Base-by-base conservation (phyloP, 2,329 filamentous ascomycete species). In the Colletotrichum plurivorum region DNA sequence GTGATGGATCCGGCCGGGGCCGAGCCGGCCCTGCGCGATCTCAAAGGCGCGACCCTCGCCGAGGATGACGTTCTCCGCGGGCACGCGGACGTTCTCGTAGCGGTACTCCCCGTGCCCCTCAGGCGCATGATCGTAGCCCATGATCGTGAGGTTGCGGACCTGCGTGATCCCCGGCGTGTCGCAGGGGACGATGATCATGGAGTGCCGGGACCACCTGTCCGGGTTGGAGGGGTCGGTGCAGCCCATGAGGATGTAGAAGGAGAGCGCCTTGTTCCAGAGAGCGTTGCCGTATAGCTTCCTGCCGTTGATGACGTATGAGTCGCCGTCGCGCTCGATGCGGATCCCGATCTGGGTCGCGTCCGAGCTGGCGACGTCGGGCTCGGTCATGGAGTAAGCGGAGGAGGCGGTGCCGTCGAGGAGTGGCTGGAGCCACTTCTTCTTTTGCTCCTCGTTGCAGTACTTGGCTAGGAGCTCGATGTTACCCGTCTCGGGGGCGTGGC, bases 381-480 rank as follows among this genome's bases (percentile, higher is more conserved):
- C 94, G 2, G 94, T 97, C 94, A 97, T 97, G 74, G 97, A 84
- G 82, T 97, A 97, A 5, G 94, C 94, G 43, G 93, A 96, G 60
- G 94, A 89, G 74, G 97, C 97, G 83, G 93, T 86, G 73, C 94
- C 94, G 7, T 94, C 89, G 80, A 97, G 87, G 74, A 97, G 84
- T 5, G 94, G 94, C 73, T 85, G 87, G 61, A 97, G 85, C 94
- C 94, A 97, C 78, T 92, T 79, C 74, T 89, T 87, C 88, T 97
- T 97, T 83, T 97, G 94, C 55, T 87, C 90, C 12, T 93, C 93
- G 73, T 90, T 94, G 73, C 94, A 94, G 79, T 97, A 97, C 83
- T 95, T 96, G 76, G 94, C 94, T 73, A 97, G 79, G 25, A 97
- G 94, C 80, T 97, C 94, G 94, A 97, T 97, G 81, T 97, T 97